These are phyloP conservation scores for Paramyrothecium roridum DNA, from an alignment of 2,329 filamentous ascomycete genomes.

Conservation along the genomic window DNA sequence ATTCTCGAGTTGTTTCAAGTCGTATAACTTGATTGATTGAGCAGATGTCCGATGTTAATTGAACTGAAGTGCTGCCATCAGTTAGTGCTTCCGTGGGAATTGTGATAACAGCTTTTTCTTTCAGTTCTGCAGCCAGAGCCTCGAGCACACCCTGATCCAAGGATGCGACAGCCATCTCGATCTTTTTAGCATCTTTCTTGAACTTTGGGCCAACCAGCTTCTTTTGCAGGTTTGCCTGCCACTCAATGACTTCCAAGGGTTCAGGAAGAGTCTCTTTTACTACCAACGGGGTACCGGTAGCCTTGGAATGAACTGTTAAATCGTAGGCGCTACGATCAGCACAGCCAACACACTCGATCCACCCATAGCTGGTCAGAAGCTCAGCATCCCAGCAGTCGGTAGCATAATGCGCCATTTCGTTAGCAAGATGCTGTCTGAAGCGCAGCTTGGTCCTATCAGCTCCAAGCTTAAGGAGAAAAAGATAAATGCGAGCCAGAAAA, in stretches of 20 bases:
- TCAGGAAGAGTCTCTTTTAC: conserved; percentile 79
- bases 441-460: conserved; percentile 84
- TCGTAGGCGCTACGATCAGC: conserved; percentile 96
- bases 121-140: conserved; percentile 69
- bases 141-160: no score
- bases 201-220: conserved; percentile 95
- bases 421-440: conserved; percentile 93
- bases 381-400: conserved; percentile 98
- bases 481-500: conserved; percentile 90
- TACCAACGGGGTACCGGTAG: conserved; percentile 80
- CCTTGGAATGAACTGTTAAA: conserved; percentile 86
- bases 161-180: conserved; percentile 80
- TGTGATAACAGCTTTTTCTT: no score
- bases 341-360: conserved; percentile 98
- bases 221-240: conserved; percentile 82
- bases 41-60: no score
- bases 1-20: conserved; percentile 82
- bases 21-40: conserved; percentile 86
- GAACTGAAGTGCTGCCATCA: no score
- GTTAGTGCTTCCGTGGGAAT: no score
- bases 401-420: conserved; percentile 83
- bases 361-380: conserved; percentile 85
- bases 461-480: conserved; percentile 86
- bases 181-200: conserved; percentile 87
- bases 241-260: conserved; percentile 89